phyloP scores from a whole-genome alignment of 805 yeast genomes.

The Lachancea thermotolerans region DNA sequence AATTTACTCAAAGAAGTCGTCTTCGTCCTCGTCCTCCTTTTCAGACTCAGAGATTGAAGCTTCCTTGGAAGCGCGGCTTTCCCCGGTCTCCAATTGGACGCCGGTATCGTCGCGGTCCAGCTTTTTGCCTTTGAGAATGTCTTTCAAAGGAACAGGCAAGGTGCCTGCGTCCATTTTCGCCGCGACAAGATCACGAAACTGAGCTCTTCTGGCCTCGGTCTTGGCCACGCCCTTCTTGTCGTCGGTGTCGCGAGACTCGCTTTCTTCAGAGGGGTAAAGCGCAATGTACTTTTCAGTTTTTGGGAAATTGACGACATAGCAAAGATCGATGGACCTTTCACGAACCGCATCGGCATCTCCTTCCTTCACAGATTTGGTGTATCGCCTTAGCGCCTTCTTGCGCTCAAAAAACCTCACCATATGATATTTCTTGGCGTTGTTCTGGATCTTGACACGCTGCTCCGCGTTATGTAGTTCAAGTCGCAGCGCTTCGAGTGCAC shows the following conservation, averaged over 20 bases:
- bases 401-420: constrained; percentile 89
- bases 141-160: constrained; percentile 51
- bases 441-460: constrained; percentile 39
- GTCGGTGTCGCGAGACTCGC: constrained; percentile 8
- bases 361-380: constrained; percentile 36
- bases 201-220: constrained; percentile 40
- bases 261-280: constrained; percentile 47
- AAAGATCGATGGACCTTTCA: constrained; percentile 61
- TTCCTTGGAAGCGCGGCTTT: constrained; percentile 1
- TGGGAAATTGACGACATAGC: constrained; percentile 74
- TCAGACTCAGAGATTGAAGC: constrained; percentile 11
- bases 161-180: constrained; percentile 45
- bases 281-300: constrained; percentile 73
- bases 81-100: constrained; percentile 7
- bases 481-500: constrained; percentile 61
- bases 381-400: constrained; percentile 72
- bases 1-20: constrained; percentile 39
- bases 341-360: constrained; percentile 21
- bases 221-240: constrained; percentile 36
- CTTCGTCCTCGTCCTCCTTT: constrained; percentile 27
- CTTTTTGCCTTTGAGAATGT: constrained; percentile 34
- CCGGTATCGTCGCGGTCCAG: constrained; percentile 24
- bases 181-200: constrained; percentile 48
- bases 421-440: constrained; percentile 69
- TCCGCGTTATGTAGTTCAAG: constrained; percentile 49